A percentile compares a stretch with the other conserved stretches of the same genome.
Evolutionary conservation across 2,329 filamentous ascomycete genomes (phyloP).

Genomic region (Penicillium olsonii): DNA sequence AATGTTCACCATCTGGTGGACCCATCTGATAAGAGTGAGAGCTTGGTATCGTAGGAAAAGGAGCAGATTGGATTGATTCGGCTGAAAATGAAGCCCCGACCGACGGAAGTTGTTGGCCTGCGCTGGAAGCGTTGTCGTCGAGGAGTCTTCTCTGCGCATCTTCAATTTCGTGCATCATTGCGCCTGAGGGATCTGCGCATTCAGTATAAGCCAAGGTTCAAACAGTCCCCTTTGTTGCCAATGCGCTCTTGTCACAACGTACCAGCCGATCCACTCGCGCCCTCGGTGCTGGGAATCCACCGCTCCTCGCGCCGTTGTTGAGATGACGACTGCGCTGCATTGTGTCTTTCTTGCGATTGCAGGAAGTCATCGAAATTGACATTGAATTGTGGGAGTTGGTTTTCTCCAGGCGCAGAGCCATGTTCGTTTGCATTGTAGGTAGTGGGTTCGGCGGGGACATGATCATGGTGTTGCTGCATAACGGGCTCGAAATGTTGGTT

Average conservation of each 20-base stretch:
- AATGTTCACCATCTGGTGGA: neutral
- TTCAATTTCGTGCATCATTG: constrained; percentile 38
- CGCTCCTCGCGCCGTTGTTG: constrained; percentile 38
- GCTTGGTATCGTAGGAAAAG: constrained; percentile 13
- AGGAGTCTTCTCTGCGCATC: constrained; percentile 35
- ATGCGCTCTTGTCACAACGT: constrained; percentile 11
- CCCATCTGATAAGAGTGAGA: constrained; percentile 6
- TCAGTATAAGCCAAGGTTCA: neutral
- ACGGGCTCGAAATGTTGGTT: constrained; percentile 19
- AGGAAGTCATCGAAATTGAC: constrained; percentile 44
- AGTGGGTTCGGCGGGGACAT: constrained; percentile 12
- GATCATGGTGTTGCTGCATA: constrained; percentile 12
- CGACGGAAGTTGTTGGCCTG: constrained; percentile 14
- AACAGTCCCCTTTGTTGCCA: neutral
- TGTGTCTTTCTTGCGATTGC: constrained; percentile 30
- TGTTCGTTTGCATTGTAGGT: constrained; percentile 10
- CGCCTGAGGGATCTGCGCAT: constrained; percentile 20
- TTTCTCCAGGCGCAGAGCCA: constrained; percentile 4
- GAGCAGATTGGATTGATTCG: constrained; percentile 18
- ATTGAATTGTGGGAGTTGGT: constrained; percentile 23
- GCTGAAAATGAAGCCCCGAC: constrained; percentile 16
- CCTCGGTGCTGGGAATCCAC: constrained; percentile 34
- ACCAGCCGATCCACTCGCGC: constrained; percentile 34
- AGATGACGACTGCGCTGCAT: constrained; percentile 26
- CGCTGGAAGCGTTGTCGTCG: constrained; percentile 27